Evolutionary conservation across 441 rosid genomes (phyloP).

Genomic region (Erodium trifolium): DNA sequence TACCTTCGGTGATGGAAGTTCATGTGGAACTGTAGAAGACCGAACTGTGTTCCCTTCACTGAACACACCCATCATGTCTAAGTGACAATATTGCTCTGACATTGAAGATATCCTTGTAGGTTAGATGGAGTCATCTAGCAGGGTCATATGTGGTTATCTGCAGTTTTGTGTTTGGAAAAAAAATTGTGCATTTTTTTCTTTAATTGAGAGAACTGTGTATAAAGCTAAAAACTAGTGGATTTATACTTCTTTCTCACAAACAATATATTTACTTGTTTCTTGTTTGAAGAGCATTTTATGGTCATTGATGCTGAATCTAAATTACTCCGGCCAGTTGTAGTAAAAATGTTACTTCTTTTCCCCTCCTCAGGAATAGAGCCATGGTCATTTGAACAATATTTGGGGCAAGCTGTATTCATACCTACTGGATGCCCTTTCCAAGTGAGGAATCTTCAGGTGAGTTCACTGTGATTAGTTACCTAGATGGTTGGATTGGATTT

Average conservation of each 20-base stretch:
- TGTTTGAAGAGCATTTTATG: not conserved
- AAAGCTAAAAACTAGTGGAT: not conserved
- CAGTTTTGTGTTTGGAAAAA: slow-evolving; percentile 2
- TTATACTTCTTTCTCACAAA: not conserved
- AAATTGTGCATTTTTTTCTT: not conserved
- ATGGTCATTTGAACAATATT: slow-evolving; percentile 74
- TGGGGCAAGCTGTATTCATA: slow-evolving; percentile 78
- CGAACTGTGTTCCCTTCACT: not conserved
- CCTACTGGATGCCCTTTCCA: slow-evolving; percentile 98
- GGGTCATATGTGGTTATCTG: not conserved
- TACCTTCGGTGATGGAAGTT: not conserved
- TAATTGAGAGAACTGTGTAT: not conserved
- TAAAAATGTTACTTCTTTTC: slow-evolving; percentile 8
- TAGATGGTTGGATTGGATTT: not conserved
- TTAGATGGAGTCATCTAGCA: not conserved
- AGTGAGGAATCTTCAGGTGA: slow-evolving; percentile 67
- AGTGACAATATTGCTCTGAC: not conserved
- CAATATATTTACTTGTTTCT: not conserved
- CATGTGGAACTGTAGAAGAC: not conserved
- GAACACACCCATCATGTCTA: not conserved
- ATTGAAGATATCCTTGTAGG: not conserved
- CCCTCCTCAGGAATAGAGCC: slow-evolving; percentile 73
- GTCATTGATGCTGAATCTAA: not conserved
- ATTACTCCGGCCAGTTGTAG: not conserved
- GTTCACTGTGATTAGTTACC: slow-evolving; percentile 11